A percentile compares a stretch with the other conserved stretches of the same genome.
Evolutionary conservation across 768 basidiomycete genomes (phyloP).

Genomic region (Termitomyces sp.): DNA sequence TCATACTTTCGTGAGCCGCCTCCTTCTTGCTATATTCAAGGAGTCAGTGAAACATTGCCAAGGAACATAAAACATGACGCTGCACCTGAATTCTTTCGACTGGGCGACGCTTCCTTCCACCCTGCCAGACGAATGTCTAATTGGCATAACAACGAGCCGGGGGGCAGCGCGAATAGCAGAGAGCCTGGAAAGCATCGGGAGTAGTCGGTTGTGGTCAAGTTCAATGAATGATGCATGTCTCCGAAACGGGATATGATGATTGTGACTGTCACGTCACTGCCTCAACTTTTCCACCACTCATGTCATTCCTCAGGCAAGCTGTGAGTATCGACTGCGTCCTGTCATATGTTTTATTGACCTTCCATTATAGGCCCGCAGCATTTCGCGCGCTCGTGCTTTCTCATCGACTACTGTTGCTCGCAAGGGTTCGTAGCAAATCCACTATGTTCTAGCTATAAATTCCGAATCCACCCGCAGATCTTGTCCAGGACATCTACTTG

Average conservation of each 20-base stretch:
- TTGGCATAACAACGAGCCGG: conserved; percentile 26
- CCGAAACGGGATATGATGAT: conserved; percentile 20
- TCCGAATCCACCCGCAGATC: conserved; percentile 58
- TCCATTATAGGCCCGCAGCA: conserved; percentile 41
- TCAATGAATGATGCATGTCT: conserved; percentile 5
- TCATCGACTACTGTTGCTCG: conserved; percentile 54
- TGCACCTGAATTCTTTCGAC: conserved; percentile 58
- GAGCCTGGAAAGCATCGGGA: conserved; percentile 36
- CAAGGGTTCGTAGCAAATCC: conserved; percentile 45
- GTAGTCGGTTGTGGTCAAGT: conserved; percentile 11
- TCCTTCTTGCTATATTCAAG: conserved; percentile 54
- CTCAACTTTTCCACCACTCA: conserved; percentile 42
- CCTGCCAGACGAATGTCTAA: conserved; percentile 32
- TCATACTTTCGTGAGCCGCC: conserved; percentile 53
- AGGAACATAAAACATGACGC: conserved; percentile 13
- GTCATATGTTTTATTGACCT: not conserved
- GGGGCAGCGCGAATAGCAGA: conserved; percentile 38
- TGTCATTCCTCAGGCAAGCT: conserved; percentile 67
- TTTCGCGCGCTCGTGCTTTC: conserved; percentile 48
- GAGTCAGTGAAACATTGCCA: conserved; percentile 13
- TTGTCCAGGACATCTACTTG: conserved; percentile 90
- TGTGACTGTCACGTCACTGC: conserved; percentile 37
- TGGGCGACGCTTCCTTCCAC: conserved; percentile 56
- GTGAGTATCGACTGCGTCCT: conserved; percentile 26
- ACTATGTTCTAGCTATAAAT: conserved; percentile 14